Conservation (phyloP, 164 flowering plant species). For the Paratinospora sagittata region DNA sequence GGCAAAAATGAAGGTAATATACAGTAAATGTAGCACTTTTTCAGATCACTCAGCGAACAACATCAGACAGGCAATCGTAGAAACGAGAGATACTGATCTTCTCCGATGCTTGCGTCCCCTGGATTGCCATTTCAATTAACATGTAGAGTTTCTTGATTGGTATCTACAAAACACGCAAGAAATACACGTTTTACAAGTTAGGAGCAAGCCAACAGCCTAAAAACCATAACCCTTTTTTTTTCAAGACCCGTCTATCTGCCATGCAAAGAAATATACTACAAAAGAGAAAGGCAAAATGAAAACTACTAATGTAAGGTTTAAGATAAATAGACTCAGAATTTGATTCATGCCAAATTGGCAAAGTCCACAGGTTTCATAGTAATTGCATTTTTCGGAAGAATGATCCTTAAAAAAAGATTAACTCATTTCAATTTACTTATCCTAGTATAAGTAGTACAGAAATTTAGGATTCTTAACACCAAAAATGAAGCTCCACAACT, state of each 20-base stretch:
- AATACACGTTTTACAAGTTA: background rate
- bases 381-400: no score
- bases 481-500: background rate
- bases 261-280: background rate
- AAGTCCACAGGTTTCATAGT: no score
- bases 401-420: background rate
- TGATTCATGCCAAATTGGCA: no score
- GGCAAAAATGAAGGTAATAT: background rate
- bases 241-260: background rate
- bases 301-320: background rate
- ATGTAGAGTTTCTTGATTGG: conserved; percentile 87
- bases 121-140: conserved; percentile 93
- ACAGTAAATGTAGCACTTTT: conserved; percentile 1
- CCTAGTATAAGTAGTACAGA: background rate
- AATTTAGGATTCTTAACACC: no score
- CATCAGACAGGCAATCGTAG: conserved; percentile 71
- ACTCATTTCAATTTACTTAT: background rate
- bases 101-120: conserved; percentile 65
- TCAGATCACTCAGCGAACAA: conserved; percentile 31
- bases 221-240: background rate
- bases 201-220: background rate
- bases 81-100: conserved; percentile 68
- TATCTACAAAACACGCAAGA: conserved; percentile 35
- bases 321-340: background rate
- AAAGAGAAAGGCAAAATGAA: background rate